Conservation (phyloP, 768 basidiomycete genomes). For the Hortiboletus campestris region DNA sequence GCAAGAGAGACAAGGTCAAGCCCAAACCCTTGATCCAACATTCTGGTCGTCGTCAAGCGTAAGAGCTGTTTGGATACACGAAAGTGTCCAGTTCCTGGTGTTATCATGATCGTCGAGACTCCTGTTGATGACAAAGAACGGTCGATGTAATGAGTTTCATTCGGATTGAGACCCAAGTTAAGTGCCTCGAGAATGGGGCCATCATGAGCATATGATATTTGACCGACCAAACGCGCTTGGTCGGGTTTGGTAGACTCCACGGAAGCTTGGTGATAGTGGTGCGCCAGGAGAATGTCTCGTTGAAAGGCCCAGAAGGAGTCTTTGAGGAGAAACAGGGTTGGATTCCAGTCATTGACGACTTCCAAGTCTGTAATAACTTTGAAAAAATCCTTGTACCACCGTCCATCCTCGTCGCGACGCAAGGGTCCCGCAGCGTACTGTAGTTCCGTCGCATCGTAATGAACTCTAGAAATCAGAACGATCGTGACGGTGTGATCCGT, state of each 20-base stretch:
- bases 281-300: constrained; percentile 84
- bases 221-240: constrained; percentile 70
- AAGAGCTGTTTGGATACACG: constrained; percentile 88
- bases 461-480: constrained; percentile 90
- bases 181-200: constrained; percentile 94
- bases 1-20: constrained; percentile 85
- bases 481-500: constrained; percentile 95
- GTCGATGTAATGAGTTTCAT: constrained; percentile 94
- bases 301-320: constrained; percentile 90
- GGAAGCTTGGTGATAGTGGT: constrained; percentile 78
- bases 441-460: constrained; percentile 78
- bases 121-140: constrained; percentile 91
- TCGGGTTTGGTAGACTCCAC: constrained; percentile 44
- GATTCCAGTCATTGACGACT: constrained; percentile 82
- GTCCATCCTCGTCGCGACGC: constrained; percentile 67
- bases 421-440: constrained; percentile 83
- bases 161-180: constrained; percentile 88
- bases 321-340: constrained; percentile 82
- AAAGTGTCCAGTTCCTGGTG: constrained; percentile 93
- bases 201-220: constrained; percentile 84
- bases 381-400: constrained; percentile 94
- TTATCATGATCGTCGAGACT: constrained; percentile 76
- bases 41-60: constrained; percentile 86
- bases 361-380: constrained; percentile 94
- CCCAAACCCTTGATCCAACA: constrained; percentile 91